Base-by-base conservation (phyloP, 2,329 filamentous ascomycete species). In the Sclerotinia sclerotiorum region DNA sequence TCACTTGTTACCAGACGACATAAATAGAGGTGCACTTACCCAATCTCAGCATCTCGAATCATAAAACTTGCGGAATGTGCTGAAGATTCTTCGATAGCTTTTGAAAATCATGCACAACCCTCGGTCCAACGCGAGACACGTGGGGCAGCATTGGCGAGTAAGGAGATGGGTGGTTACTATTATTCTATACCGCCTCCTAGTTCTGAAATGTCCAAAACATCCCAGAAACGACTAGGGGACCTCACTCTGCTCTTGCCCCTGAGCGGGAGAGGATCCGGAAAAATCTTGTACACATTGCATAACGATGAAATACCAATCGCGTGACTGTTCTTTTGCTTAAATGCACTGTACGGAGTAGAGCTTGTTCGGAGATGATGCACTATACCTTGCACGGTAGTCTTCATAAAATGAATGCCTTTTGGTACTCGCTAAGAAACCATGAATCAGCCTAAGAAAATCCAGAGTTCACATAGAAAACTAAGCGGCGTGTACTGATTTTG, bases 261-360 rank as follows among this genome's bases (percentile, higher is more conserved):
- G 56, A 68, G 56, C 68, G 70, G 70, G 56, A 70, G 62, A 68
- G 52, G n/a, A 60, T 51, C 65, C 62, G 68, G 62, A 64, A 56
- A 42, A 63, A 64, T 63, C 69, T 58, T 67, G 32, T n/a, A 27
- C 42, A 42, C 62, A 27, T 46, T n/a, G n/a, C 27, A 39, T 42
- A 35, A 57, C 19, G 55, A 46, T 19, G 32, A 52, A 27, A 39
- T n/a, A 46, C 32, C 13, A 44, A 49, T 39, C 44, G 39, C 42
- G 65, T 67, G 55, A 67, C 52, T 65, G 4, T 65, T 65, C 51
- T 56, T 46, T 46, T 35, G 27, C 51, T 56, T 48, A 27, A 27
- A 46, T 2, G 56, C 44, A 62, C 2, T n/a, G 39, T n/a, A n/a
- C n/a, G n/a, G n/a, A n/a, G n/a, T 48, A 65, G 24, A 52, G 64